These are phyloP conservation scores for Phytophthora ramorum DNA, from an alignment of 352 stramenopile genomes.

Conservation along the genomic window DNA sequence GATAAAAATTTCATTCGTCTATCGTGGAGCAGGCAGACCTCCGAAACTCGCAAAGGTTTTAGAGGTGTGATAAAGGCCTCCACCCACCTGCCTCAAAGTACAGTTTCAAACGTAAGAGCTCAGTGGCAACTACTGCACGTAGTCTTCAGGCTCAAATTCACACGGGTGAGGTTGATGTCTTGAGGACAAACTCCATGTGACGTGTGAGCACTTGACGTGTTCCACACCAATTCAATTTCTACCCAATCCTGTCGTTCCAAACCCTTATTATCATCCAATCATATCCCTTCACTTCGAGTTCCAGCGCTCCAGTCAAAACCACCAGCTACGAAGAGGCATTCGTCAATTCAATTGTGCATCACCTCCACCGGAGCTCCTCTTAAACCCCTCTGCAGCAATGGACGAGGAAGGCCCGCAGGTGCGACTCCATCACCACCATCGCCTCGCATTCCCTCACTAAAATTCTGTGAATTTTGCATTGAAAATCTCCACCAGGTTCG, in stretches of 20 bases:
- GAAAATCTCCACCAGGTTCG: slow-evolving; percentile 57
- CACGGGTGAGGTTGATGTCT: no score
- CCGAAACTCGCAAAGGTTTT: no score
- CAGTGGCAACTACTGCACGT: no score
- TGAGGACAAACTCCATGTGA: no score
- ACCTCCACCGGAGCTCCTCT: neutral
- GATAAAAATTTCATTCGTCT: no score
- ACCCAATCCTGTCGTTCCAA: neutral
- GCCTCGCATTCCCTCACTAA: neutral
- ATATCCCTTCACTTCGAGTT: neutral
- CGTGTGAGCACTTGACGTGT: neutral
- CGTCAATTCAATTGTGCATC: slow-evolving; percentile 16
- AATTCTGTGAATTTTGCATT: neutral
- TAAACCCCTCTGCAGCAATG: slow-evolving; percentile 20
- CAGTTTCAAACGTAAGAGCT: no score
- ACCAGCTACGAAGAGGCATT: slow-evolving; percentile 23
- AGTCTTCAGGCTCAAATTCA: no score
- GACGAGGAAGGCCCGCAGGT: slow-evolving; percentile 51
- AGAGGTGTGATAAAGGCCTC: no score
- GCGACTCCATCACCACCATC: neutral
- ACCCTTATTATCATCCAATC: slow-evolving; percentile 14
- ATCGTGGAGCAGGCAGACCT: no score
- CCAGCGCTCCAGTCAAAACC: slow-evolving; percentile 31
- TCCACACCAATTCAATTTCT: slow-evolving; percentile 2
- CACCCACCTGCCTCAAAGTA: no score